Evolutionary conservation across 1,139 yeast species (phyloP), one percentile per base, ranked within the genome.

Genomic region (Keqinozyma sinolaborantium): DNA sequence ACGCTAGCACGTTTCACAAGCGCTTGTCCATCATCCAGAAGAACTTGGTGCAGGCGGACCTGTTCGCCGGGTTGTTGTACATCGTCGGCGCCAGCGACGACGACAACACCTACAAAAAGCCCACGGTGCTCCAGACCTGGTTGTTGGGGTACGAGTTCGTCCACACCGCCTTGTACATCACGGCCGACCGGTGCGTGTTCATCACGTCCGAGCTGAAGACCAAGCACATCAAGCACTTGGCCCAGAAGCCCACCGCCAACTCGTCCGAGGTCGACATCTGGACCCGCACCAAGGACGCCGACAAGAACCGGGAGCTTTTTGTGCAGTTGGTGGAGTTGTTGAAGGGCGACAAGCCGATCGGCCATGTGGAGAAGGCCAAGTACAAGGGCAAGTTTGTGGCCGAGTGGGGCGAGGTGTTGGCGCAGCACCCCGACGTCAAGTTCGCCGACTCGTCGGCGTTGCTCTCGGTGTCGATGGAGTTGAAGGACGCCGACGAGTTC

Each of bases 141-240:
- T 66, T 92, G 37, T 65, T 92, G 37, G 97, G 97, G 5, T 92
- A 90, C 54, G 97, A 94, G 54, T 90, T 92, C 52, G 95, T 95
- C 14, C 94, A 95, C 35, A 88, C 97, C 2, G 81, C 80, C 26
- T 60, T 92, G 37, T 78, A 73, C 32, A 64, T 90, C 38, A 75
- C 85, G 4, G 70, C 73, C 34, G 74, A 74, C 28, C 78, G 77
- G 47, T 66, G 81, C 30, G 61, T 78, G 11, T 67, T 92, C 37
- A 71, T 90, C 38, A 90, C 97, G 0, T 81, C 94, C 23, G 83
- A 80, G 32, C 87, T 88, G n/a, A 90, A 90, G 50, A 88, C 95
- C 31, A 85, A 82, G 53, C 83, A 88, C 59, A 64, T 90, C 48
- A 72, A 69, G 30, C 72, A 73, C 3, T 64, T 86, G 47, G 61